phyloP scores from a whole-genome alignment of 306 rosid genomes.

The Arachis stenosperma region DNA sequence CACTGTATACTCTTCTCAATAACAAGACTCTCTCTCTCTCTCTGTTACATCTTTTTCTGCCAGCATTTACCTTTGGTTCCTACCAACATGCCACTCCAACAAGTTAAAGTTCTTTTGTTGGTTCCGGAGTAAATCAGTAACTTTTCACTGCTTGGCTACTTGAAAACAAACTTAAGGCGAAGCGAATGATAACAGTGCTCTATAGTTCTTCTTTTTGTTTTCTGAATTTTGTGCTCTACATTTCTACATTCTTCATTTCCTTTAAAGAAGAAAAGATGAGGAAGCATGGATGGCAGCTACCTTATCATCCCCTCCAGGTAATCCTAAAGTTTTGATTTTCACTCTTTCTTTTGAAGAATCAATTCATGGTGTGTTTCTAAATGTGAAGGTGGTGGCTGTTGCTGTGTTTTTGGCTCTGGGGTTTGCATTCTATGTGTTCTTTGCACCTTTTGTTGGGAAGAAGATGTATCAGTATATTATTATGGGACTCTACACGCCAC shows the following conservation, averaged over 20 bases:
- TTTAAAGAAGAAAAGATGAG: slow-evolving; percentile 61
- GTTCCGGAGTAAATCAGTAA: slow-evolving; percentile 45
- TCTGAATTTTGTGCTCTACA: slow-evolving; percentile 29
- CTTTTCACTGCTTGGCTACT: slow-evolving; percentile 41
- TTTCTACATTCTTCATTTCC: slow-evolving; percentile 32
- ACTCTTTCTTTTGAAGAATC: slow-evolving; percentile 13
- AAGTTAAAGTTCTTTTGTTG: slow-evolving; percentile 27
- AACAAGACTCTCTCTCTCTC: slow-evolving; percentile 30
- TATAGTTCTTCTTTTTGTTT: slow-evolving; percentile 26
- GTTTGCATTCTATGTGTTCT: slow-evolving; percentile 96
- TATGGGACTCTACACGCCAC: slow-evolving; percentile 92
- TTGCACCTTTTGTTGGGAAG: slow-evolving; percentile 94
- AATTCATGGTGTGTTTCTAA: neutral
- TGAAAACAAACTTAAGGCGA: slow-evolving; percentile 43
- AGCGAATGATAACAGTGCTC: slow-evolving; percentile 30
- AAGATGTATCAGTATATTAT: slow-evolving; percentile 78
- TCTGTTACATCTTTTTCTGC: slow-evolving; percentile 53
- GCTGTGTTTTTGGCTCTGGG: slow-evolving; percentile 96
- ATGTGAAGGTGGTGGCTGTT: slow-evolving; percentile 87
- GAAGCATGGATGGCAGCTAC: slow-evolving; percentile 97
- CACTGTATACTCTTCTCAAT: slow-evolving; percentile 32
- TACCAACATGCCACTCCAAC: slow-evolving; percentile 41
- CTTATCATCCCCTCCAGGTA: slow-evolving; percentile 98
- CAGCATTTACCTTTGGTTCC: slow-evolving; percentile 42
- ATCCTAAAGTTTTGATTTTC: slow-evolving; percentile 35